A percentile compares a stretch with the other conserved stretches of the same genome.
Conservation (phyloP, 1,284 basidiomycete genomes). For the Cutaneotrichosporon sp. region DNA sequence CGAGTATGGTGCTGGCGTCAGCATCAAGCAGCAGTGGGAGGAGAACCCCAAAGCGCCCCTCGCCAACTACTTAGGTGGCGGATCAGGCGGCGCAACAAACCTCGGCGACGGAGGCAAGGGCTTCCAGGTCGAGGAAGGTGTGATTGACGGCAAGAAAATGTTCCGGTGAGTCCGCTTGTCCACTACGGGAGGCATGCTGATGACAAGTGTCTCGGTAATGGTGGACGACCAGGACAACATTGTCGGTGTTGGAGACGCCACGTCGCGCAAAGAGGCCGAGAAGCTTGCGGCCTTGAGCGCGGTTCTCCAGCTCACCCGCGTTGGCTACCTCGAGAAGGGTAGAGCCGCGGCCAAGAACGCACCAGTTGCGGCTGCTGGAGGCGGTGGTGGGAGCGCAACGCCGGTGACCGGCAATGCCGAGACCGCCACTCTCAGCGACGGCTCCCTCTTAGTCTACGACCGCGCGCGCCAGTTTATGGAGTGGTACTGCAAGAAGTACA, state of each 20-base stretch:
- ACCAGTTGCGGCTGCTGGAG: slow-evolving; percentile 9
- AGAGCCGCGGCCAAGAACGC: slow-evolving; percentile 18
- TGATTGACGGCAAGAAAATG: slow-evolving; percentile 36
- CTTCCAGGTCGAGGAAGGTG: slow-evolving; percentile 37
- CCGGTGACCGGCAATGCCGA: slow-evolving; percentile 9
- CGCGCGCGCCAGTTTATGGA: slow-evolving; percentile 89
- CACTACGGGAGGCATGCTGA: background rate
- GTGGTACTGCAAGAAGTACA: slow-evolving; percentile 83
- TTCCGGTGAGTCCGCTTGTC: slow-evolving; percentile 30
- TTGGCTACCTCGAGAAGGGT: slow-evolving; percentile 54
- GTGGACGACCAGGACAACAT: slow-evolving; percentile 38
- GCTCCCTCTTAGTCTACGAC: slow-evolving; percentile 67
- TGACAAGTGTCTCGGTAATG: slow-evolving; percentile 38
- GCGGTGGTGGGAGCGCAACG: slow-evolving; percentile 24
- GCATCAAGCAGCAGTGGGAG: slow-evolving; percentile 46
- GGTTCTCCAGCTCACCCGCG: slow-evolving; percentile 65
- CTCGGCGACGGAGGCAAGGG: slow-evolving; percentile 29
- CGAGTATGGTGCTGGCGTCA: slow-evolving; percentile 26
- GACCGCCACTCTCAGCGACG: slow-evolving; percentile 62
- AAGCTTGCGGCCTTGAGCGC: slow-evolving; percentile 72
- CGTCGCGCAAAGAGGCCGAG: slow-evolving; percentile 67
- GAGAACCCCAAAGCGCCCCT: slow-evolving; percentile 51
- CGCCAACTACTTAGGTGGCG: slow-evolving; percentile 46
- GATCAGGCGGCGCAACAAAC: slow-evolving; percentile 35
- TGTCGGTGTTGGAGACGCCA: slow-evolving; percentile 63